Base-by-base conservation (phyloP, 192 early-diverging fungal genomes). In the Backusella sp. region DNA sequence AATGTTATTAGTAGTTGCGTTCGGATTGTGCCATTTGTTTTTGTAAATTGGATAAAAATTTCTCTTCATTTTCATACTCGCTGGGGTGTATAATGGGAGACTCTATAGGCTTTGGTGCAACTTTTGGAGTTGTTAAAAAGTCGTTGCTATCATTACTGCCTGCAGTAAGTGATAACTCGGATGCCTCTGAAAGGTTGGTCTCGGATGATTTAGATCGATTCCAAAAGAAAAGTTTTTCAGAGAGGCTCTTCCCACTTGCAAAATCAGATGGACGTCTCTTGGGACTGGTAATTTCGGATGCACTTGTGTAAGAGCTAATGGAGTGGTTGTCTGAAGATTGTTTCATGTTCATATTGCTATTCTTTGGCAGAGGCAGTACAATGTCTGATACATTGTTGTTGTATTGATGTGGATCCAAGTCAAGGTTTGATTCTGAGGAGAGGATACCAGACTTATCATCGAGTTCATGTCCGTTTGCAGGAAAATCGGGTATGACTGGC, bases 1-100 rank as follows among this genome's bases (percentile, higher is more conserved):
- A 53, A 74, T 21, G 21, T 19, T 42, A 37, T 44, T 23, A 26
- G 34, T 21, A 39, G 8, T 41, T 69, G 14, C 15, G 42, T 23
- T 70, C 44, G 39, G 36, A 42, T 30, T 42, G 65, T 11, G 28
- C 19, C 19, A 76, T 52, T 14, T 65, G 26, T 53, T 76, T 65
- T 17, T 76, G 75, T 1, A 67, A 65, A 30, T 70, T 67, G 21
- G 53, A 23, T 23, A 56, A 56, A 23, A 62, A 62, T 62, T 62
- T 62, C 26, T 77, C 70, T 30, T 77, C 76, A 28, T 72, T 70
- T 17, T 77, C 65, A 23, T 77, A 77, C 41, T 77, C 76, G 26
- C 76, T 77, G n/a, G 77, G 77, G 28, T 78, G 72, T 17, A 78
- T 78, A 26, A 73, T 73, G 11, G 53, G 72, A 7, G 72, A 73